phyloP scores from a whole-genome alignment of 164 flowering plant genomes.

The Echeveria elegans region DNA sequence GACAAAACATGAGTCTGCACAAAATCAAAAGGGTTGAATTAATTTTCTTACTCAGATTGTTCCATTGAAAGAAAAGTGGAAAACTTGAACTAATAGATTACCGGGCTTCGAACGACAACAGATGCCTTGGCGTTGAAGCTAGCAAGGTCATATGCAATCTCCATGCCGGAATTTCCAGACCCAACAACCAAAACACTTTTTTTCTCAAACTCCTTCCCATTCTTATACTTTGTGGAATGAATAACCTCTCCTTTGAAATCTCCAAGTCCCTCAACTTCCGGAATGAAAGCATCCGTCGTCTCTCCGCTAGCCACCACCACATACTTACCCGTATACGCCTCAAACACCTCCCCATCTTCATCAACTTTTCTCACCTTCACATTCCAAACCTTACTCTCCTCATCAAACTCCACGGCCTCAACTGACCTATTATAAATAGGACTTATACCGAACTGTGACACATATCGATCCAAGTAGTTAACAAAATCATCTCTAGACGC shows the following conservation, averaged over 20 bases:
- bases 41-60: neutral
- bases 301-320: constrained; percentile 66
- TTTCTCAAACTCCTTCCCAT: constrained; percentile 24
- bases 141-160: constrained; percentile 42
- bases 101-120: constrained; percentile 37
- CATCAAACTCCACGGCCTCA: constrained; percentile 29
- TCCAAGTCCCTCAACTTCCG: constrained; percentile 25
- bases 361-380: constrained; percentile 18
- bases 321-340: constrained; percentile 29
- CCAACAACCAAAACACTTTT: constrained; percentile 57
- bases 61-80: too few species aligned
- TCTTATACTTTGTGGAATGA: constrained; percentile 23
- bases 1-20: constrained; percentile 32
- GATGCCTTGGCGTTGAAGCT: constrained; percentile 39
- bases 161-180: constrained; percentile 71
- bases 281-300: constrained; percentile 23
- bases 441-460: constrained; percentile 25
- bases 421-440: constrained; percentile 34
- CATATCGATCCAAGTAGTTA: constrained; percentile 42
- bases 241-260: constrained; percentile 22
- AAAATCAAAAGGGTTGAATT: neutral
- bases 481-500: constrained; percentile 26
- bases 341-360: constrained; percentile 15
- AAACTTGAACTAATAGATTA: constrained; percentile 17
- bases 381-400: constrained; percentile 23